These are phyloP conservation scores for Globisporangium parvum DNA, from an alignment of 352 stramenopile species.

Conservation along the genomic window DNA sequence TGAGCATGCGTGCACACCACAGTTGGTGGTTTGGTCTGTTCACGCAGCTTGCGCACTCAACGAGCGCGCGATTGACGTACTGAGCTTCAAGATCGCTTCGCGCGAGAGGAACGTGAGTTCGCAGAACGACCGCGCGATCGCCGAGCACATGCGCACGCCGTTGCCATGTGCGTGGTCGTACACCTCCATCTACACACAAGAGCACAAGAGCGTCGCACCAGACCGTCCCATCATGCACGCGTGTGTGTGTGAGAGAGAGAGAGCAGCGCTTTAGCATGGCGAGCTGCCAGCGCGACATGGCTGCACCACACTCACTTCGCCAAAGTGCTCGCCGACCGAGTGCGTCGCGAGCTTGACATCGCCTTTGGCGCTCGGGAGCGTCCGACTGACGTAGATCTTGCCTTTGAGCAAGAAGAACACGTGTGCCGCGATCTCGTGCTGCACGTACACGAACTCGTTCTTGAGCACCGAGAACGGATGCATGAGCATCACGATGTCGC, in stretches of 20 bases:
- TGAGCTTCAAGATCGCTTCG: constrained; percentile 66
- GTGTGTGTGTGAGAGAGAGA: background rate
- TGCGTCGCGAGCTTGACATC: constrained; percentile 46
- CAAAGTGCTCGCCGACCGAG: constrained; percentile 64
- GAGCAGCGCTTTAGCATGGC: background rate
- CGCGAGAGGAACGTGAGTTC: constrained; percentile 79
- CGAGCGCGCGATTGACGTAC: constrained; percentile 14
- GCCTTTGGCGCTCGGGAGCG: constrained; percentile 27
- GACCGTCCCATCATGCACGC: too few relatives aligned
- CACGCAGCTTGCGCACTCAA: background rate
- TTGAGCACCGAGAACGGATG: constrained; percentile 66
- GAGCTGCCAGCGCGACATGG: too few relatives aligned
- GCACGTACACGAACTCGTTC: constrained; percentile 73
- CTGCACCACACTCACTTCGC: constrained; percentile 57
- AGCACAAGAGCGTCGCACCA: too few relatives aligned
- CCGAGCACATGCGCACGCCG: constrained; percentile 78
- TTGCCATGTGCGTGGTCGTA: constrained; percentile 76
- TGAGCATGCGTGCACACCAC: background rate
- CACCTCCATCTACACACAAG: constrained; percentile 52
- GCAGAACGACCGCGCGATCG: constrained; percentile 69
- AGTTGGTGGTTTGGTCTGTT: background rate
- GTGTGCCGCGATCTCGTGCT: constrained; percentile 80
- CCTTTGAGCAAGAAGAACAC: constrained; percentile 83
- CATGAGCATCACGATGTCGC: constrained; percentile 81
- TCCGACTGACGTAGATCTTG: constrained; percentile 59